Conservation (phyloP, 2,329 filamentous ascomycete species). For the Colletotrichum horii region DNA sequence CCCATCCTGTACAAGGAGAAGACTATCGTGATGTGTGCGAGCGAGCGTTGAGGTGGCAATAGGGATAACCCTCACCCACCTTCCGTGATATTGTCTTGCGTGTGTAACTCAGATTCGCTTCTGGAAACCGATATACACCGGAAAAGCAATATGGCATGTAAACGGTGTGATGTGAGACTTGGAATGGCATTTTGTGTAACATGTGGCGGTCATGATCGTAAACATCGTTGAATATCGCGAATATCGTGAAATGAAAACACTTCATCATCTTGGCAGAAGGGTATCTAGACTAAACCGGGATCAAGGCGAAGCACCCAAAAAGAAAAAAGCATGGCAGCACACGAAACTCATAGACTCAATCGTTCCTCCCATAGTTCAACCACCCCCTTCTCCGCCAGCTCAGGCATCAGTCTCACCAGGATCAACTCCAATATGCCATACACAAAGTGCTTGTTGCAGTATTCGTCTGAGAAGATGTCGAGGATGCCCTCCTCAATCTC, state of each 20-base stretch:
- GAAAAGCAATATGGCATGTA: neutral
- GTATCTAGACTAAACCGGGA: constrained; percentile 10
- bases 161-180: neutral
- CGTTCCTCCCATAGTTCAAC: constrained; percentile 77
- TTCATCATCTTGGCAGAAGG: neutral
- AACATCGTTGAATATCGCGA: neutral
- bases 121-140: neutral
- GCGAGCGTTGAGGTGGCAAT: neutral
- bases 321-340: neutral
- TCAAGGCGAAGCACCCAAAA: neutral
- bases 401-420: constrained; percentile 82
- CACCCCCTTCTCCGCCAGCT: constrained; percentile 75
- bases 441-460: constrained; percentile 91
- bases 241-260: neutral
- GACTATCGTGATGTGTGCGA: neutral
- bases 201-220: neutral
- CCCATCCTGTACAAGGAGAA: neutral
- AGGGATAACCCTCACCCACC: neutral
- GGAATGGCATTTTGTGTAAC: neutral
- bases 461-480: constrained; percentile 78
- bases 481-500: constrained; percentile 71
- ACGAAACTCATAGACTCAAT: constrained; percentile 42
- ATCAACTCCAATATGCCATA: constrained; percentile 83
- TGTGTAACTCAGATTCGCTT: neutral
- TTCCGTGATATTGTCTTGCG: neutral